Percentiles rank a stretch among this genome's conserved stretches.
phyloP scores from a whole-genome alignment of 139 green algal genomes.

The Medakamo hakoo region DNA sequence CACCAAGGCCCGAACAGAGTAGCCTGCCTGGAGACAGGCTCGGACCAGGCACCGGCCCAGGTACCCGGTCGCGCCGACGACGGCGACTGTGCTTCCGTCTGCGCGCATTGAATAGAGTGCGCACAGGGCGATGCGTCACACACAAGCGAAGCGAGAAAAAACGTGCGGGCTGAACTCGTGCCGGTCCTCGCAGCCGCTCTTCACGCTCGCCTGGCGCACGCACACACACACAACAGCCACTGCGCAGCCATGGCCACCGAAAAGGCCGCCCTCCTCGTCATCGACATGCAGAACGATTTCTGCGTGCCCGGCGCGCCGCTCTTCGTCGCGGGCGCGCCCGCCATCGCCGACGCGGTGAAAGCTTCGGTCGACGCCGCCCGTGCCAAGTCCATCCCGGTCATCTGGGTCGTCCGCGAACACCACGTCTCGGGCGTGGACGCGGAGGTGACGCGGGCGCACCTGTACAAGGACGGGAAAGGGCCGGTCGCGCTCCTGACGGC shows the following conservation, averaged over 20 bases:
- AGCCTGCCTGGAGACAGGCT: no score
- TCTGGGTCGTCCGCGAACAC: conserved; percentile 38
- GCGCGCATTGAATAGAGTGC: no score
- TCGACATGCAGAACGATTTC: conserved; percentile 38
- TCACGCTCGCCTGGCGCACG: no score
- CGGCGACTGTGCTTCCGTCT: no score
- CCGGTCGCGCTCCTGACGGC: neutral
- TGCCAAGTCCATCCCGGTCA: conserved; percentile 9
- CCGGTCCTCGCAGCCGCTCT: no score
- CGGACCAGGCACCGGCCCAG: no score
- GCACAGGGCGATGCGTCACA: no score
- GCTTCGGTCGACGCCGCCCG: conserved; percentile 19
- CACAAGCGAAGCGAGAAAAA: no score
- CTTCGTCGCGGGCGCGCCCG: conserved; percentile 20
- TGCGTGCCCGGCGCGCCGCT: conserved; percentile 15
- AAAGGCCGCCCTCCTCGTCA: conserved; percentile 1
- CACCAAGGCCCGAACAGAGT: no score
- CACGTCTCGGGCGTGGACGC: conserved; percentile 39
- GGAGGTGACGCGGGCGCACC: conserved; percentile 27
- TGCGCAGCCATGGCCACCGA: no score
- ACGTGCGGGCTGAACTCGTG: no score
- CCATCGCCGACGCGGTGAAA: conserved; percentile 16
- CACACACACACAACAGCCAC: conserved; percentile 1
- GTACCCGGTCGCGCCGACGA: no score
- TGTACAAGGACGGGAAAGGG: conserved; percentile 12